These are phyloP conservation scores for Eleusine coracana DNA, from an alignment of 176 grass and related monocot genomes.

Conservation along the genomic window DNA sequence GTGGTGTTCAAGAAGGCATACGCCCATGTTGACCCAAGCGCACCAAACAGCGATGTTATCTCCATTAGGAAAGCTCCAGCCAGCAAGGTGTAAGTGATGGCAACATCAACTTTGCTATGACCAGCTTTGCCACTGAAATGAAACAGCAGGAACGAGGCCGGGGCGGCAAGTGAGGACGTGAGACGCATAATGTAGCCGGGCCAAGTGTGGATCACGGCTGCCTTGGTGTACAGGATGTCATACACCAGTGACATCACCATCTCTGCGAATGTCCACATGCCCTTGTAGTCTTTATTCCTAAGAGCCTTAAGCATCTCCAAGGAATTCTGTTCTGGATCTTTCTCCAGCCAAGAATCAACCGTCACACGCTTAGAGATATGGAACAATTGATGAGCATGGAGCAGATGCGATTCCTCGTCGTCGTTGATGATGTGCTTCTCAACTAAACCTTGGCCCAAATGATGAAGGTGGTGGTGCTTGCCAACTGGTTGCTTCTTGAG, in stretches of 20 bases:
- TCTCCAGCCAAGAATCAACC: slow-evolving; percentile 9
- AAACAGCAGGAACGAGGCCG: slow-evolving; percentile 1
- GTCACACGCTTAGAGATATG: slow-evolving; percentile 27
- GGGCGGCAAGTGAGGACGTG: slow-evolving; percentile 6
- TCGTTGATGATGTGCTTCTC: not conserved
- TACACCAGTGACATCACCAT: slow-evolving; percentile 46
- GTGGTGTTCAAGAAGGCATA: slow-evolving; percentile 22
- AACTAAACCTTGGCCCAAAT: not conserved
- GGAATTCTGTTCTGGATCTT: not conserved
- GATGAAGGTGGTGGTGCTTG: not conserved
- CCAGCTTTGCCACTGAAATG: slow-evolving; percentile 9
- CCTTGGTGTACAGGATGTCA: slow-evolving; percentile 60
- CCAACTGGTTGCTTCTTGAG: not conserved
- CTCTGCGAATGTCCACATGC: slow-evolving; percentile 16
- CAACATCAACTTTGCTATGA: slow-evolving; percentile 26
- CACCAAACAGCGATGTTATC: not conserved
- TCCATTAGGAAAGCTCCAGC: slow-evolving; percentile 29
- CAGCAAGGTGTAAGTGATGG: slow-evolving; percentile 52
- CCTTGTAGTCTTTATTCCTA: not conserved
- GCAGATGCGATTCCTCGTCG: not conserved
- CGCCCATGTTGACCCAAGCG: slow-evolving; percentile 17
- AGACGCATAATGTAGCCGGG: slow-evolving; percentile 40
- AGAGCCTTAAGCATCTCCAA: slow-evolving; percentile 3
- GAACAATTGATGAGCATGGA: slow-evolving; percentile 26
- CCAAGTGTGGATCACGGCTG: slow-evolving; percentile 23